Percentiles rank a stretch among this genome's conserved stretches.
These are phyloP conservation scores for Dictyostelium intermedium DNA, from an alignment of 78 protist genomes.

Conservation along the genomic window DNA sequence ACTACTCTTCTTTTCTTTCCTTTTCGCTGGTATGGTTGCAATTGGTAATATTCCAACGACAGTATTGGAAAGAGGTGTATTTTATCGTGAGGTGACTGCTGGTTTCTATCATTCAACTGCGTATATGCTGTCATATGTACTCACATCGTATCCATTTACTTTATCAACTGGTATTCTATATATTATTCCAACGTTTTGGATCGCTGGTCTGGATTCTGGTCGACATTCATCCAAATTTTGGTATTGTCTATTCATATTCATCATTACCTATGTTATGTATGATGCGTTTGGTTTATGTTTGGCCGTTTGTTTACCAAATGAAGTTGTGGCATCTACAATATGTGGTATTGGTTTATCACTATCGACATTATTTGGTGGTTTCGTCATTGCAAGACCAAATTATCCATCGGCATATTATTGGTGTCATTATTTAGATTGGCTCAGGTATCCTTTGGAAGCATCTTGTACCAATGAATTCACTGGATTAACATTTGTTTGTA, in stretches of 20 bases:
- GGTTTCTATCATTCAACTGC: constrained; percentile 60
- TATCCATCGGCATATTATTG: constrained; percentile 33
- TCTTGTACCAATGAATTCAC: constrained; percentile 23
- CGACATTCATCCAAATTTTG: constrained; percentile 14
- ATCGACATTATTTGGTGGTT: constrained; percentile 69
- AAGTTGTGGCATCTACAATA: constrained; percentile 60
- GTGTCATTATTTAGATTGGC: constrained; percentile 41
- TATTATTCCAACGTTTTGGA: constrained; percentile 30
- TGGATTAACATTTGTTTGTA: constrained; percentile 20
- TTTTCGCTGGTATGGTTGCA: constrained; percentile 74
- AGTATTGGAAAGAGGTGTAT: constrained; percentile 61
- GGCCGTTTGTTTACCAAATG: constrained; percentile 40
- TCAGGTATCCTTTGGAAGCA: constrained; percentile 67
- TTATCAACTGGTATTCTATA: constrained; percentile 24
- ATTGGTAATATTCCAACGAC: constrained; percentile 55
- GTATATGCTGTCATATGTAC: constrained; percentile 24
- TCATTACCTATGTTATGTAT: constrained; percentile 25
- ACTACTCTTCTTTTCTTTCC: constrained; percentile 56
- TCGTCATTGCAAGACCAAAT: constrained; percentile 63
- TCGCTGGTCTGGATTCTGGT: constrained; percentile 44
- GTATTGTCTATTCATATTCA: constrained; percentile 39
- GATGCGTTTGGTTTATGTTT: constrained; percentile 45
- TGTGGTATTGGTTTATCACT: constrained; percentile 47
- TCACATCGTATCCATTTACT: constrained; percentile 42
- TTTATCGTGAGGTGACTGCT: constrained; percentile 40